Conservation (phyloP, 306 rosid species). For the Fragaria iinumae region DNA sequence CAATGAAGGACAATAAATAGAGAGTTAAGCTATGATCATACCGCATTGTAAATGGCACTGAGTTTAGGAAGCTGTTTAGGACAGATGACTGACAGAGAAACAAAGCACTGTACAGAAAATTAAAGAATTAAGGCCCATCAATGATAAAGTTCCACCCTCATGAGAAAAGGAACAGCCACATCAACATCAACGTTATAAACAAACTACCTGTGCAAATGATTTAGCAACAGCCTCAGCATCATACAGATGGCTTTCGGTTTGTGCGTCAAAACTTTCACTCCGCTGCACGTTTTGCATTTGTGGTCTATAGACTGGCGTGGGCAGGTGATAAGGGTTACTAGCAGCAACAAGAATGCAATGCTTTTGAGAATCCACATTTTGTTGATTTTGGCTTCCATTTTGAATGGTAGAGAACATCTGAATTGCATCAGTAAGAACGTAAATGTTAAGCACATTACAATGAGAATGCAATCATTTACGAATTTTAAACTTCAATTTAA, state of each 20-base stretch:
- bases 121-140: constrained; percentile 21
- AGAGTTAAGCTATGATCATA: constrained; percentile 28
- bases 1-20: background rate
- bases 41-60: constrained; percentile 76
- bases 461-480: background rate
- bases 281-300: constrained; percentile 64
- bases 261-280: constrained; percentile 61
- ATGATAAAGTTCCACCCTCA: background rate
- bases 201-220: constrained; percentile 72
- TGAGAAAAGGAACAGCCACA: constrained; percentile 13
- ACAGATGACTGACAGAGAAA: constrained; percentile 88
- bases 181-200: constrained; percentile 11
- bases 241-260: constrained; percentile 60
- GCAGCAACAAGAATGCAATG: constrained; percentile 93
- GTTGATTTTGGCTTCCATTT: constrained; percentile 76
- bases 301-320: constrained; percentile 85
- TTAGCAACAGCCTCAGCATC: constrained; percentile 92
- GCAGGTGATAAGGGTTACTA: constrained; percentile 83
- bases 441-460: background rate
- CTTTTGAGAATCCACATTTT: constrained; percentile 68
- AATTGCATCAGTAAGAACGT: constrained; percentile 4
- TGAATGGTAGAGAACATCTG: constrained; percentile 76
- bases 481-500: background rate
- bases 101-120: constrained; percentile 61
- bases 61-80: constrained; percentile 88